These are phyloP conservation scores for Lathyrus aphaca DNA, from an alignment of 306 rosid species.

Conservation along the genomic window DNA sequence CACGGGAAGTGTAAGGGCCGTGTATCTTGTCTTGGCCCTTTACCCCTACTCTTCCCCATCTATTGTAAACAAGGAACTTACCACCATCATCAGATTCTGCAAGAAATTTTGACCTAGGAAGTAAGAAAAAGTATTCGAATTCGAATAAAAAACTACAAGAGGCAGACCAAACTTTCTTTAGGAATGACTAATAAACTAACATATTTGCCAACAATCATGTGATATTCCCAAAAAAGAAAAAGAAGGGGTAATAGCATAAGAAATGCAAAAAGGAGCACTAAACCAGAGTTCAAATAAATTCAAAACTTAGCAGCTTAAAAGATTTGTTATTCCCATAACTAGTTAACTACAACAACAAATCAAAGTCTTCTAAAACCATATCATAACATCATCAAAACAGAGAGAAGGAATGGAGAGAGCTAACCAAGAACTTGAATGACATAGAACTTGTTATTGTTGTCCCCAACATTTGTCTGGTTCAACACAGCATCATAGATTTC, in stretches of 20 bases:
- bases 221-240: not conserved
- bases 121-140: conserved; percentile 28
- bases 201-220: not conserved
- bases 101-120: conserved; percentile 18
- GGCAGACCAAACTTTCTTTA: conserved; percentile 9
- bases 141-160: not conserved
- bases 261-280: not conserved
- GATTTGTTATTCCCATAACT: not conserved
- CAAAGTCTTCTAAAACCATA: not conserved
- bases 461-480: conserved; percentile 84
- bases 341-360: not conserved
- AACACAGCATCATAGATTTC: conserved; percentile 91
- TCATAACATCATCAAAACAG: not conserved
- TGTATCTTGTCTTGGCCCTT: conserved; percentile 79
- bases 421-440: conserved; percentile 90
- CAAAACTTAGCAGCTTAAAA: no score
- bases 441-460: conserved; percentile 88
- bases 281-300: not conserved
- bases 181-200: conserved; percentile 15
- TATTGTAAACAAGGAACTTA: conserved; percentile 71
- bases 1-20: conserved; percentile 66
- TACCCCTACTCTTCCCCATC: conserved; percentile 97
- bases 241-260: not conserved
- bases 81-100: conserved; percentile 88
- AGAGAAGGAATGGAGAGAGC: conserved; percentile 37